phyloP scores from a whole-genome alignment of 805 yeast species.

The Pichia cephalocereana region DNA sequence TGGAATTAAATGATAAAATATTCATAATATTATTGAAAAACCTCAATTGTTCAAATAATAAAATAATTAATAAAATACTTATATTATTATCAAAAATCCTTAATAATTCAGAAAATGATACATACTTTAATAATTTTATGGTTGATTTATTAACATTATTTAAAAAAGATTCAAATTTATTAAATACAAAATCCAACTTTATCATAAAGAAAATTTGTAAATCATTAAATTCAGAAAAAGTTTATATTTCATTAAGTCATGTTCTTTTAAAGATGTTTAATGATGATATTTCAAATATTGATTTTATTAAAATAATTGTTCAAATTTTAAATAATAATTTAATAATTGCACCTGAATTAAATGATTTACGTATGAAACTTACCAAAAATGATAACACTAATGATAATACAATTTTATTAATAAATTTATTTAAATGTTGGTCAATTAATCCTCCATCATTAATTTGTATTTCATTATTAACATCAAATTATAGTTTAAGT shows the following conservation, averaged over 20 bases:
- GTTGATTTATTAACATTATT: constrained; percentile 60
- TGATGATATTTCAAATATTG: constrained; percentile 42
- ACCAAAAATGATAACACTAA: constrained; percentile 25
- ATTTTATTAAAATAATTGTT: constrained; percentile 70
- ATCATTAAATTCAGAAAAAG: constrained; percentile 71
- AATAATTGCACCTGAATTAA: constrained; percentile 76
- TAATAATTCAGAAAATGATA: constrained; percentile 60
- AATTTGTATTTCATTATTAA: constrained; percentile 70
- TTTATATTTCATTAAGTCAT: constrained; percentile 70
- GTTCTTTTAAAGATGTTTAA: constrained; percentile 40
- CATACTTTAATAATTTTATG: constrained; percentile 68
- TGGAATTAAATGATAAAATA: constrained; percentile 51
- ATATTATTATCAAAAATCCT: constrained; percentile 68
- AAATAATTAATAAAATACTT: constrained; percentile 66
- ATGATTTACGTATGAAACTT: constrained; percentile 58
- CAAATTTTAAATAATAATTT: constrained; percentile 82
- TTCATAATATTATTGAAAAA: constrained; percentile 73
- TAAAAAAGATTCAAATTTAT: constrained; percentile 54
- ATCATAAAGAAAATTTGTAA: constrained; percentile 78
- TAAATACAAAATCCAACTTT: constrained; percentile 70
- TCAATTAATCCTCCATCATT: constrained; percentile 86
- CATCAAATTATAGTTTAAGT: constrained; percentile 84
- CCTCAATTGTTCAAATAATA: constrained; percentile 57
- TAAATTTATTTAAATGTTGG: constrained; percentile 81
- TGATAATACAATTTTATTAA: constrained; percentile 46